A percentile compares a stretch with the other conserved stretches of the same genome.
These are phyloP conservation scores for Akanthomyces muscarius DNA, from an alignment of 2,329 filamentous ascomycete species.

Conservation along the genomic window DNA sequence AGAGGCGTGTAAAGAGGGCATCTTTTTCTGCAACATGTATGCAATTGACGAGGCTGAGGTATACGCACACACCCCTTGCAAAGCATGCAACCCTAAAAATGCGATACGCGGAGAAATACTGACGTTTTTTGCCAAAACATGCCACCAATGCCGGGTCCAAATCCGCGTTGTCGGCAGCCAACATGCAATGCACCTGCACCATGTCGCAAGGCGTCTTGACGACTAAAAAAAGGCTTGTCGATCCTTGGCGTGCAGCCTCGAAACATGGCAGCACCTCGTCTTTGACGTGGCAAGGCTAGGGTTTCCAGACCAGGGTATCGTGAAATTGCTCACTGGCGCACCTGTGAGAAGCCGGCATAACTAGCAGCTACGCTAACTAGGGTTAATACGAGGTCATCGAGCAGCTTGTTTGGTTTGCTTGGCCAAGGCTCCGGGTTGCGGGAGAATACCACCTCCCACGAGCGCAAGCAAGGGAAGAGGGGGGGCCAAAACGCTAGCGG, in stretches of 20 bases:
- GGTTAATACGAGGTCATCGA: too few relatives aligned
- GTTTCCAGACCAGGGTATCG: too few relatives aligned
- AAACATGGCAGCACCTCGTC: not conserved
- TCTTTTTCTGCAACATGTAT: not conserved
- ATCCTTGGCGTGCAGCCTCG: constrained; percentile 4
- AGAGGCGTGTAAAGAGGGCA: not conserved
- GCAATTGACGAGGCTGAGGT: constrained; percentile 1
- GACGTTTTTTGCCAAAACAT: too few relatives aligned
- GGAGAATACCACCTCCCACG: too few relatives aligned
- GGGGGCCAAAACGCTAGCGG: not conserved
- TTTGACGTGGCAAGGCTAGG: not conserved
- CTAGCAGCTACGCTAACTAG: too few relatives aligned
- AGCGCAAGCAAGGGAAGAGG: not conserved
- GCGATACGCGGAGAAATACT: too few relatives aligned
- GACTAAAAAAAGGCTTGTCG: not conserved
- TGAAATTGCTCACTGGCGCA: not conserved
- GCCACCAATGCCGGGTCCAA: too few relatives aligned
- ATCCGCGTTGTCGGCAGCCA: not conserved
- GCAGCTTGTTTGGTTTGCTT: too few relatives aligned
- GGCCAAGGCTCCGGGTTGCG: too few relatives aligned
- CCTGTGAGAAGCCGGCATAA: not conserved
- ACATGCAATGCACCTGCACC: not conserved
- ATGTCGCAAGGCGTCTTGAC: too few relatives aligned
- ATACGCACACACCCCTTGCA: not conserved
- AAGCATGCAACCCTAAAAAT: not conserved